phyloP scores from a whole-genome alignment of 768 basidiomycete genomes.

The Paxillus ammoniavirescens region DNA sequence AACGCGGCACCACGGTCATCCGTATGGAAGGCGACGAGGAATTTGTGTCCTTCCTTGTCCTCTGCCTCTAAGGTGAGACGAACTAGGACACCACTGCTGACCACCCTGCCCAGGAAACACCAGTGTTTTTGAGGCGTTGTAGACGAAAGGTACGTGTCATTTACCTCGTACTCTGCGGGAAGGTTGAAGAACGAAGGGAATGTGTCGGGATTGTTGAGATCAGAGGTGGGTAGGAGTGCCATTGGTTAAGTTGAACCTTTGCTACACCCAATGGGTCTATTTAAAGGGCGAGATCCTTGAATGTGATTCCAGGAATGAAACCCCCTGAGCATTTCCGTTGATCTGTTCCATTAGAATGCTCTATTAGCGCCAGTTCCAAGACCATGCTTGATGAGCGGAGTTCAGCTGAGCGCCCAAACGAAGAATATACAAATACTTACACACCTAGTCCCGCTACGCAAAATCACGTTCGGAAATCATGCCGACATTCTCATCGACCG shows the following conservation, averaged over 20 bases:
- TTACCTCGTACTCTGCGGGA: constrained; percentile 22
- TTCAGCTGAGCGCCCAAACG: too few relatives aligned
- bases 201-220: constrained; percentile 23
- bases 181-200: constrained; percentile 25
- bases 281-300: not conserved
- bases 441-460: too few relatives aligned
- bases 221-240: constrained; percentile 19
- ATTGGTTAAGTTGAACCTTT: constrained; percentile 11
- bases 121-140: constrained; percentile 28
- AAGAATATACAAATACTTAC: too few relatives aligned
- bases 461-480: too few relatives aligned
- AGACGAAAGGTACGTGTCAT: constrained; percentile 19
- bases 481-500: too few relatives aligned
- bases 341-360: not conserved
- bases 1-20: constrained; percentile 28
- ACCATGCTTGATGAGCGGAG: too few relatives aligned
- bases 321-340: too few relatives aligned
- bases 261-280: not conserved
- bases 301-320: too few relatives aligned
- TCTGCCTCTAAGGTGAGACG: constrained; percentile 30
- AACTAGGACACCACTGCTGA: constrained; percentile 24
- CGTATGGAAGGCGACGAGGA: constrained; percentile 31
- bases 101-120: constrained; percentile 29
- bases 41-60: constrained; percentile 22
- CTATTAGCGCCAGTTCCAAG: not conserved